Evolutionary conservation across 148 eudicot genomes (phyloP).

Genomic region (Vaccinium myrtillus): DNA sequence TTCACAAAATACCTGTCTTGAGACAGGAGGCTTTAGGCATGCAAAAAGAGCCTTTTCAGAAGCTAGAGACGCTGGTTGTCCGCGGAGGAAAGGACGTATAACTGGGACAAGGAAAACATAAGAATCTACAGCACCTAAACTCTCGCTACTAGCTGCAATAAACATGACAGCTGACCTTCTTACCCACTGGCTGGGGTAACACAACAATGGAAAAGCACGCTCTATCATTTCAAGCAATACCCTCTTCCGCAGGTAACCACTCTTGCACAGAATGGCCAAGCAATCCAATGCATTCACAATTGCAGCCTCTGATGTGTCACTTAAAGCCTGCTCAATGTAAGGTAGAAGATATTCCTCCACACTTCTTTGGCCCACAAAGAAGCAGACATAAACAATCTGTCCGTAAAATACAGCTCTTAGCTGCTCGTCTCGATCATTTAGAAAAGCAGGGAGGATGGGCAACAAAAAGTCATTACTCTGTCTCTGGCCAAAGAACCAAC

Average conservation of each 20-base stretch:
- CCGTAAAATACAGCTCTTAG: constrained; percentile 85
- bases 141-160: constrained; percentile 86
- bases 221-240: constrained; percentile 83
- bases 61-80: constrained; percentile 85
- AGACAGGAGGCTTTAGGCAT: constrained; percentile 84
- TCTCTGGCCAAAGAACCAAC: constrained; percentile 97
- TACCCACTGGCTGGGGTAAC: constrained; percentile 97
- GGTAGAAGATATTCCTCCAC: constrained; percentile 97
- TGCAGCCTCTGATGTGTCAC: constrained; percentile 86
- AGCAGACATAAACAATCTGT: constrained; percentile 87
- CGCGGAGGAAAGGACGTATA: constrained; percentile 75
- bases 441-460: constrained; percentile 95
- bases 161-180: constrained; percentile 76
- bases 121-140: constrained; percentile 88
- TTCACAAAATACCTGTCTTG: constrained; percentile 71
- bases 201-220: constrained; percentile 77
- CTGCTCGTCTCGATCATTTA: constrained; percentile 92
- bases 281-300: constrained; percentile 89
- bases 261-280: constrained; percentile 72
- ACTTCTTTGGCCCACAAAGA: constrained; percentile 95
- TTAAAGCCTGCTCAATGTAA: constrained; percentile 85
- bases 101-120: constrained; percentile 88
- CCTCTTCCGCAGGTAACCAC: constrained; percentile 73
- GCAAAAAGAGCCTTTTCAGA: constrained; percentile 75
- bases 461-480: constrained; percentile 82